phyloP scores from a whole-genome alignment of 257 asterid species.

The Ligustrum vulgare region DNA sequence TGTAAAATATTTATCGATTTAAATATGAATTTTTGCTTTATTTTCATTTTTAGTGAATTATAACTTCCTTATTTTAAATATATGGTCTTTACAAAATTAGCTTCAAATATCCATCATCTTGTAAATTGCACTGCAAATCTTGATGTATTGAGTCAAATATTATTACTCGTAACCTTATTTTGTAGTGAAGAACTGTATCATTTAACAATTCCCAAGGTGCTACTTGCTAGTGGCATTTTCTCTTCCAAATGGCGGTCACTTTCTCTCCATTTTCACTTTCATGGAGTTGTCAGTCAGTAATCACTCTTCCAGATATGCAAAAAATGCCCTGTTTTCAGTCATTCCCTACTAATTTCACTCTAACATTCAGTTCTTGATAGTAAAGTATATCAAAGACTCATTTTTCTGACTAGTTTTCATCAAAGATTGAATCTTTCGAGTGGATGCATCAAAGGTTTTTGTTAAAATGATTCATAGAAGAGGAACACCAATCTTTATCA shows the following conservation, averaged over 20 bases:
- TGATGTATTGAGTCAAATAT: conserved; percentile 39
- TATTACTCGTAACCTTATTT: conserved; percentile 1
- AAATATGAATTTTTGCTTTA: too few species aligned
- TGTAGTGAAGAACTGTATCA: conserved; percentile 9
- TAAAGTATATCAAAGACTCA: not conserved
- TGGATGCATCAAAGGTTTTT: not conserved
- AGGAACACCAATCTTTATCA: conserved; percentile 34
- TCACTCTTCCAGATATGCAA: conserved; percentile 35
- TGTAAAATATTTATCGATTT: too few species aligned
- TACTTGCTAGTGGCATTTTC: not conserved
- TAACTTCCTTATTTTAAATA: too few species aligned
- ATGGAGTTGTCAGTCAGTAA: conserved; percentile 50
- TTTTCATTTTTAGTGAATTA: too few species aligned
- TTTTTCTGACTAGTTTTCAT: not conserved
- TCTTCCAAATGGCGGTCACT: not conserved
- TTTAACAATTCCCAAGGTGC: conserved; percentile 36
- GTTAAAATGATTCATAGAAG: conserved; percentile 39
- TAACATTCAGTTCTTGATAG: conserved; percentile 9
- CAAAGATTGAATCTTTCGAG: conserved; percentile 20
- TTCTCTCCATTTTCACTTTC: conserved; percentile 28
- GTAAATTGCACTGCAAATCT: not conserved
- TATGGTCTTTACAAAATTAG: too few species aligned
- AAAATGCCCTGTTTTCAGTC: conserved; percentile 36
- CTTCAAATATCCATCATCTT: too few species aligned
- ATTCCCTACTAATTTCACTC: conserved; percentile 20